Conservation (phyloP, 2,329 filamentous ascomycete genomes). For the Leptographium galeiforme region DNA sequence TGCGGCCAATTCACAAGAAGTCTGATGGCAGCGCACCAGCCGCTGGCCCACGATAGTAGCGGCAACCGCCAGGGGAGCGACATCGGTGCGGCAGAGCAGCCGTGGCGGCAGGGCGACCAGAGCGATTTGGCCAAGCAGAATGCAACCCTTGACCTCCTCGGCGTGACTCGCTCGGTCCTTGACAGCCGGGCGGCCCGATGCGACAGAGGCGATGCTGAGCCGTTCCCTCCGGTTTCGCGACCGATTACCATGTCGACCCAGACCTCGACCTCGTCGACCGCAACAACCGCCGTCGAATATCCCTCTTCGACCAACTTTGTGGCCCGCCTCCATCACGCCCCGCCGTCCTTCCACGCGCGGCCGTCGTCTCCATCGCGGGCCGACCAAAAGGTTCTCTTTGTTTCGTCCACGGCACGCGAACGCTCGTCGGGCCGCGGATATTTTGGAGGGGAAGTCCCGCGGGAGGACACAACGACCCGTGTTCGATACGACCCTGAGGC, state of each 20-base stretch:
- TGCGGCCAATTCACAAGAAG: not conserved
- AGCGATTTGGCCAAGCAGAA: not conserved
- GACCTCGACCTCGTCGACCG: conserved; percentile 1
- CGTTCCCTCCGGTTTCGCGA: not conserved
- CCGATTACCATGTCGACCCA: not conserved
- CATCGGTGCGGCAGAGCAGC: not conserved
- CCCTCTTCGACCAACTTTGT: conserved; percentile 7
- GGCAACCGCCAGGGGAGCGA: not conserved
- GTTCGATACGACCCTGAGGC: not conserved
- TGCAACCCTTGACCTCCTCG: not conserved
- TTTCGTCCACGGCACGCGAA: conserved; percentile 4
- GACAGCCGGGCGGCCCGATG: not conserved
- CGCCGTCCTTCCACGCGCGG: not conserved
- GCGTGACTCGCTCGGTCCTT: no score
- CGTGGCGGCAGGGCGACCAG: not conserved
- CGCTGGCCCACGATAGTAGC: conserved; percentile 2
- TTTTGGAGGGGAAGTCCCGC: not conserved
- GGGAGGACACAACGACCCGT: not conserved
- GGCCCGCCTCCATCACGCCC: conserved; percentile 7
- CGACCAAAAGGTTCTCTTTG: conserved; percentile 5
- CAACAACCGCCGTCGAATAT: conserved; percentile 2
- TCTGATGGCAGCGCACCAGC: conserved; percentile 9
- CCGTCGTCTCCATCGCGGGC: not conserved
- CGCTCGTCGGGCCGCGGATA: not conserved
- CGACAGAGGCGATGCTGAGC: not conserved